A percentile compares a stretch with the other conserved stretches of the same genome.
phyloP scores from a whole-genome alignment of 345 rosid genomes.

The Firmiana major region DNA sequence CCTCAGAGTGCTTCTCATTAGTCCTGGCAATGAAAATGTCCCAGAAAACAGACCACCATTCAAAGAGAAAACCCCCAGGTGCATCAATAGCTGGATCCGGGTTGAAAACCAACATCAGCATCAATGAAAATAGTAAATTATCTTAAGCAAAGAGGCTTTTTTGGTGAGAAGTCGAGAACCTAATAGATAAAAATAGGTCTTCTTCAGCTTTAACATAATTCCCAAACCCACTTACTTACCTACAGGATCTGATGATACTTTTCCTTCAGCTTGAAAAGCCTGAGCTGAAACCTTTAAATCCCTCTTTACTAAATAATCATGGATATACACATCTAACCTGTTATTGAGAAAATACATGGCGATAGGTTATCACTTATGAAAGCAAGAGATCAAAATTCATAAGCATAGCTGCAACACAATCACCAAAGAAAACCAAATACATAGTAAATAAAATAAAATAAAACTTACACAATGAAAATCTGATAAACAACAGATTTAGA shows the following conservation, averaged over 20 bases:
- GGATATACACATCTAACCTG: constrained; percentile 98
- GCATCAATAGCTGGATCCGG: constrained; percentile 82
- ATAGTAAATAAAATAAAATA: constrained; percentile 11
- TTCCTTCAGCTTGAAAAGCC: constrained; percentile 97
- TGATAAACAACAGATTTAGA: background rate
- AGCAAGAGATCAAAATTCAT: background rate
- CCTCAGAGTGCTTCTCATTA: constrained; percentile 97
- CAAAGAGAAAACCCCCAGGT: constrained; percentile 97
- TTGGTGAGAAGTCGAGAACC: background rate
- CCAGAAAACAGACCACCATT: constrained; percentile 99
- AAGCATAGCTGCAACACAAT: background rate
- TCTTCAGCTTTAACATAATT: background rate
- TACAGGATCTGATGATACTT: constrained; percentile 96
- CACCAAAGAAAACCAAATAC: constrained; percentile 17
- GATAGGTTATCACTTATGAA: background rate
- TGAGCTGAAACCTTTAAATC: constrained; percentile 95
- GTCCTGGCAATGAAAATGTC: constrained; percentile 98
- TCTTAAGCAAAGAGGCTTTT: background rate
- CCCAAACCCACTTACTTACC: constrained; percentile 46
- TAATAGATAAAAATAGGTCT: background rate
- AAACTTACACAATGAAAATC: background rate
- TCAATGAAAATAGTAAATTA: background rate
- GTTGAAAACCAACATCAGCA: constrained; percentile 14
- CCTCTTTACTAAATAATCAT: constrained; percentile 92
- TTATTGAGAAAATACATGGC: constrained; percentile 7